Percentiles rank a stretch among this genome's conserved stretches.
Conservation (phyloP, 2,329 filamentous ascomycete genomes). For the Xylariaceae sp. region DNA sequence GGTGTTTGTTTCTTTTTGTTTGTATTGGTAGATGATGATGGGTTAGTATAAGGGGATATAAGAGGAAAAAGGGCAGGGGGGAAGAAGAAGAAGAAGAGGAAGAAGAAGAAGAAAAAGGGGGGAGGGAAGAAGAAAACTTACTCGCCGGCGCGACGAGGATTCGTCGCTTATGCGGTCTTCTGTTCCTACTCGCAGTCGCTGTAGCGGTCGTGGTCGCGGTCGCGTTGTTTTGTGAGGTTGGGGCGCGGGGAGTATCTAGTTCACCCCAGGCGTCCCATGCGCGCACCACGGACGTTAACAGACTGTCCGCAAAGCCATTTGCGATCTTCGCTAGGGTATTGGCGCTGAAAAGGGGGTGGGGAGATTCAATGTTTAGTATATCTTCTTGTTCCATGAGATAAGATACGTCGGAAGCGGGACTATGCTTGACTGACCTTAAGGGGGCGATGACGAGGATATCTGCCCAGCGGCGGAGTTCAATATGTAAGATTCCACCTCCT, state of each 20-base stretch:
- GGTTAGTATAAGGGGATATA: no score
- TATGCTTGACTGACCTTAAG: constrained; percentile 34
- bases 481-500: constrained; percentile 78
- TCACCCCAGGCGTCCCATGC: constrained; percentile 79
- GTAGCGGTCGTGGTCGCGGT: neutral
- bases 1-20: no score
- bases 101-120: neutral
- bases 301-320: constrained; percentile 69
- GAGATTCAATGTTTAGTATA: neutral
- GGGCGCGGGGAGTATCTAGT: constrained; percentile 39
- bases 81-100: neutral
- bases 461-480: constrained; percentile 75
- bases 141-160: constrained; percentile 63
- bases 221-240: neutral
- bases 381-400: neutral
- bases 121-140: neutral
- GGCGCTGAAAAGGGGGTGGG: constrained; percentile 45
- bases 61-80: no score
- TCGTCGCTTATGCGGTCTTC: constrained; percentile 45
- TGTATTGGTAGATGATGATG: no score
- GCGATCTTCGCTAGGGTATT: constrained; percentile 83
- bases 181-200: constrained; percentile 1
- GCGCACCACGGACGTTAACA: constrained; percentile 67
- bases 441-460: constrained; percentile 76
- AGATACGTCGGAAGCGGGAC: neutral